Conservation (phyloP, 2,329 filamentous ascomycete species). For the Thielaviopsis musarum region DNA sequence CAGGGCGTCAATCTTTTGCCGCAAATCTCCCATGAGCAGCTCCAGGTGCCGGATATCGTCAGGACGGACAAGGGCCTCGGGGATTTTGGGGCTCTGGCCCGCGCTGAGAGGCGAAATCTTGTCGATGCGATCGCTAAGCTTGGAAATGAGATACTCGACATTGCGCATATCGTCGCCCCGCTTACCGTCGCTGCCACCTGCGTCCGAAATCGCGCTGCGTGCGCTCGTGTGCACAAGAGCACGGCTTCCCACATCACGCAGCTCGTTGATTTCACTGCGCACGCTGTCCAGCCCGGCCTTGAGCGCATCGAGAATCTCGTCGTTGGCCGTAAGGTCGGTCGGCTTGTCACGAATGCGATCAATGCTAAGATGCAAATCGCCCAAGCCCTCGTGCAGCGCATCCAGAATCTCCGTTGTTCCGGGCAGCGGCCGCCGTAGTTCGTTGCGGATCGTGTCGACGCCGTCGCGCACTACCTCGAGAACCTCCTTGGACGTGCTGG, state of each 20-base stretch:
- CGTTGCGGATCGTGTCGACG: constrained; percentile 56
- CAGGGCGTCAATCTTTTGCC: constrained; percentile 56
- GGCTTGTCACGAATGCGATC: constrained; percentile 66
- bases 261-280: constrained; percentile 57
- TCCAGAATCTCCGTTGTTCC: constrained; percentile 82
- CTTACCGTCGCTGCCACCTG: not conserved
- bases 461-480: constrained; percentile 55
- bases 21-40: constrained; percentile 62
- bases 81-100: constrained; percentile 7
- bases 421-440: constrained; percentile 48
- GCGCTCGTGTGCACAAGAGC: constrained; percentile 38
- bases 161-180: constrained; percentile 6
- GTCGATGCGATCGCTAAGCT: constrained; percentile 6
- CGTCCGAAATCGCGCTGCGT: constrained; percentile 25
- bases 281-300: constrained; percentile 66
- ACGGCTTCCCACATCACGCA: constrained; percentile 42
- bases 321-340: constrained; percentile 64
- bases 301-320: constrained; percentile 78
- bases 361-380: constrained; percentile 58
- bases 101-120: not conserved
- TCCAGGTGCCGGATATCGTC: constrained; percentile 78
- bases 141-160: constrained; percentile 6
- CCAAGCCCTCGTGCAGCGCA: constrained; percentile 74
- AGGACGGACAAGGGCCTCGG: constrained; percentile 40
- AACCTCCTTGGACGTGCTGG: constrained; percentile 37